Evolutionary conservation across 73 alveolate species (phyloP).

Genomic region (Diophrys appendiculata): DNA sequence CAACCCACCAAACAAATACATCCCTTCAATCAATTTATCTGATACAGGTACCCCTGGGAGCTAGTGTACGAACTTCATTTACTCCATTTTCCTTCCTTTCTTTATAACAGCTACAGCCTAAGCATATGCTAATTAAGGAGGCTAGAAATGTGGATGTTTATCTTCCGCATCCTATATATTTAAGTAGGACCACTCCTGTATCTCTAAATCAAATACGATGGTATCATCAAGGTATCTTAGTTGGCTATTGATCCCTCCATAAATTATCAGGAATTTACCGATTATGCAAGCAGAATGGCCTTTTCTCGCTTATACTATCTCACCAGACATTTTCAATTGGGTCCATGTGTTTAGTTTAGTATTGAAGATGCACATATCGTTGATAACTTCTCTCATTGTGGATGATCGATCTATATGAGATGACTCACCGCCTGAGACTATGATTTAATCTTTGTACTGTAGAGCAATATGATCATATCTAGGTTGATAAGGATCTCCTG

Average conservation of each 20-base stretch:
- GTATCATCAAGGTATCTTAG: background rate
- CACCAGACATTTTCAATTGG: background rate
- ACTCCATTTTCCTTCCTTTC: background rate
- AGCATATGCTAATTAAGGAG: background rate
- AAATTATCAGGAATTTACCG: background rate
- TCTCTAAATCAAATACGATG: background rate
- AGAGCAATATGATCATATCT: background rate
- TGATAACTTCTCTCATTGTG: background rate
- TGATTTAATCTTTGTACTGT: background rate
- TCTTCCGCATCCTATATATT: background rate
- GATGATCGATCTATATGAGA: background rate
- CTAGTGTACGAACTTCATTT: background rate
- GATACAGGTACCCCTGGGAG: no score
- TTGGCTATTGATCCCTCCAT: background rate
- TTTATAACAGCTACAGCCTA: background rate
- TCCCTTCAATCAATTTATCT: background rate
- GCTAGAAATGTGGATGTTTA: background rate
- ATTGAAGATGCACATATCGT: background rate
- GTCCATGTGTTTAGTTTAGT: background rate
- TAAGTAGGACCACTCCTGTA: background rate
- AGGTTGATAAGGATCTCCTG: background rate
- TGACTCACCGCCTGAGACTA: background rate
- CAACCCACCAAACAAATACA: background rate
- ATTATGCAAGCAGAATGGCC: background rate
- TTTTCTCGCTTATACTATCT: background rate